Conservation (phyloP, 352 stramenopile genomes). For the Aphanomyces euteiches region DNA sequence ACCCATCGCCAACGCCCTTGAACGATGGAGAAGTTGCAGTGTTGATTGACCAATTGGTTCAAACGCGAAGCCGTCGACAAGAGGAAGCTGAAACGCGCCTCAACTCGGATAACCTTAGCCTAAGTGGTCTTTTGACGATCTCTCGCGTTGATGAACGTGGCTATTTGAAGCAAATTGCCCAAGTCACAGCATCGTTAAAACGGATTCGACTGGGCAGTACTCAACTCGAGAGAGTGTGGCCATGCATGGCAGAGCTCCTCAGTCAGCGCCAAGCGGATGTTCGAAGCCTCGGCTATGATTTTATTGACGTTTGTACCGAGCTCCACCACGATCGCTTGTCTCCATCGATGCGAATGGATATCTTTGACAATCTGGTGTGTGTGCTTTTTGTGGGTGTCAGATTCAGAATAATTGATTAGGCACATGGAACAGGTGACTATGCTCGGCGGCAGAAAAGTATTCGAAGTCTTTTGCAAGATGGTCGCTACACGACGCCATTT, state of each 20-base stretch:
- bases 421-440: conserved; percentile 47
- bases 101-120: background rate
- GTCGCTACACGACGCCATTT: conserved; percentile 63
- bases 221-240: conserved; percentile 52
- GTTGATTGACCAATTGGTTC: too few species aligned
- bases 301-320: conserved; percentile 60
- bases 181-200: background rate
- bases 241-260: conserved; percentile 70
- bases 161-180: conserved; percentile 9
- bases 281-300: conserved; percentile 66
- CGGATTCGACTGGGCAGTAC: conserved; percentile 15
- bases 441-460: conserved; percentile 59
- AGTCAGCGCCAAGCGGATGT: conserved; percentile 64
- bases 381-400: background rate
- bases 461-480: conserved; percentile 60
- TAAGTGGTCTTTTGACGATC: background rate
- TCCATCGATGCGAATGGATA: conserved; percentile 41
- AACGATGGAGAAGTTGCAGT: too few species aligned
- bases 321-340: conserved; percentile 57
- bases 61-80: too few species aligned
- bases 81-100: conserved; percentile 29
- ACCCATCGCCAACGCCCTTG: too few species aligned
- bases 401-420: conserved; percentile 32
- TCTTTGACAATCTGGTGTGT: conserved; percentile 51
- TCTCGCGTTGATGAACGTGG: conserved; percentile 3